A percentile compares a stretch with the other conserved stretches of the same genome.
phyloP scores from a whole-genome alignment of 495 filamentous ascomycete genomes.

The Penicillium canariense region DNA sequence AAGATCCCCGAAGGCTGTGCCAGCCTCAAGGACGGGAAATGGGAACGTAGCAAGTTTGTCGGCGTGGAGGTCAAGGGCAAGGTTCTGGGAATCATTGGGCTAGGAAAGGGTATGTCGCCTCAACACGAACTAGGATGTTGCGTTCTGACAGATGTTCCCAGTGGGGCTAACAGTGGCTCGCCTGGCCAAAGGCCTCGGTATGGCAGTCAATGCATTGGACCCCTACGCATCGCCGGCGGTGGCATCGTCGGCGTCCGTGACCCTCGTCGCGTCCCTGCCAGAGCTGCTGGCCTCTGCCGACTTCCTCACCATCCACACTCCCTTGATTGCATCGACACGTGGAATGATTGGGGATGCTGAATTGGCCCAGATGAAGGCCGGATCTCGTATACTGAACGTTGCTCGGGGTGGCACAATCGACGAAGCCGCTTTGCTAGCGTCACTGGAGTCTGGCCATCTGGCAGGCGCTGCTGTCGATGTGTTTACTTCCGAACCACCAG shows the following conservation, averaged over 20 bases:
- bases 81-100: conserved; percentile 63
- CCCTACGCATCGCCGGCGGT: conserved; percentile 64
- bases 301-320: conserved; percentile 74
- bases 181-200: conserved; percentile 65
- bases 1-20: conserved; percentile 60
- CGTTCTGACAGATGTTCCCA: conserved; percentile 14
- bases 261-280: conserved; percentile 47
- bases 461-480: conserved; percentile 74
- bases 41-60: conserved; percentile 67
- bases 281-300: conserved; percentile 61
- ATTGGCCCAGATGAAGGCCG: conserved; percentile 64
- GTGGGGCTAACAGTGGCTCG: conserved; percentile 70
- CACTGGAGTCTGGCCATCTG: conserved; percentile 63
- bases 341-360: conserved; percentile 62
- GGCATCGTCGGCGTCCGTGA: conserved; percentile 56
- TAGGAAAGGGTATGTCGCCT: conserved; percentile 57
- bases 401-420: conserved; percentile 74
- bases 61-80: conserved; percentile 71
- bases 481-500: conserved; percentile 67
- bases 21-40: conserved; percentile 58
- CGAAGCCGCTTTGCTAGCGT: conserved; percentile 63
- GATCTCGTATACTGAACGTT: conserved; percentile 65
- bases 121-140: not conserved
- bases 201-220: conserved; percentile 64
- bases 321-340: conserved; percentile 66